Evolutionary conservation across 2,329 filamentous ascomycete species (phyloP).

Genomic region (Monilinia aucupariae): DNA sequence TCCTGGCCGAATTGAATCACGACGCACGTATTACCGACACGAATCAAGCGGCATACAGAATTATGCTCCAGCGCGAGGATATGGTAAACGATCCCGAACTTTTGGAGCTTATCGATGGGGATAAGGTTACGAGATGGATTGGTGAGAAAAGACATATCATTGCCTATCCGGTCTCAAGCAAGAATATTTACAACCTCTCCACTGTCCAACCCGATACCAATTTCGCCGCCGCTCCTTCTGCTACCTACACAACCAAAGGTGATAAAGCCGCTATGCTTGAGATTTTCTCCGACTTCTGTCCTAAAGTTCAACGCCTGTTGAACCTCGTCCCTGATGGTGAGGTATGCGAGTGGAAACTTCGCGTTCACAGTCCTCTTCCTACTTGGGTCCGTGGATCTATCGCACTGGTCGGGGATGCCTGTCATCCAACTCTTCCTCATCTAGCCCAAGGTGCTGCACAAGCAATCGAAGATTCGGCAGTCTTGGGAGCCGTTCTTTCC

Average conservation of each 20-base stretch:
- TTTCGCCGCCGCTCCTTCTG: conserved; percentile 52
- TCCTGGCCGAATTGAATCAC: conserved; percentile 47
- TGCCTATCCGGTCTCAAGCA: conserved; percentile 66
- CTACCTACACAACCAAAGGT: conserved; percentile 58
- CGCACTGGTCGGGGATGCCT: conserved; percentile 57
- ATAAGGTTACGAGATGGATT: conserved; percentile 69
- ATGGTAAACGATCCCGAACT: conserved; percentile 61
- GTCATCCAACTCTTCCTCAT: conserved; percentile 64
- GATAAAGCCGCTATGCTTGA: conserved; percentile 56
- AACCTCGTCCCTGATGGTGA: conserved; percentile 55
- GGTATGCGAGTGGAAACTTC: conserved; percentile 60
- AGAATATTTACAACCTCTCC: conserved; percentile 61
- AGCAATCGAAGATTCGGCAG: conserved; percentile 62
- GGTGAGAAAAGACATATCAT: conserved; percentile 72
- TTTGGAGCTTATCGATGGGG: conserved; percentile 53
- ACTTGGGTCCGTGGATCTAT: conserved; percentile 53
- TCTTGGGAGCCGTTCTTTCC: conserved; percentile 49
- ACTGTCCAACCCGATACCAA: conserved; percentile 57
- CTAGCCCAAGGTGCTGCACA: conserved; percentile 63
- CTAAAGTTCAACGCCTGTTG: conserved; percentile 53
- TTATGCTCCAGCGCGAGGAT: conserved; percentile 65
- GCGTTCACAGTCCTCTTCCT: conserved; percentile 51
- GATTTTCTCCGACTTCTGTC: conserved; percentile 58
- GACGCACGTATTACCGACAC: conserved; percentile 56
- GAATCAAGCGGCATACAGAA: conserved; percentile 71